Evolutionary conservation across 2,329 filamentous ascomycete genomes (phyloP), one percentile per base, ranked within the genome.

Genomic region (Cyanodermella asteris): DNA sequence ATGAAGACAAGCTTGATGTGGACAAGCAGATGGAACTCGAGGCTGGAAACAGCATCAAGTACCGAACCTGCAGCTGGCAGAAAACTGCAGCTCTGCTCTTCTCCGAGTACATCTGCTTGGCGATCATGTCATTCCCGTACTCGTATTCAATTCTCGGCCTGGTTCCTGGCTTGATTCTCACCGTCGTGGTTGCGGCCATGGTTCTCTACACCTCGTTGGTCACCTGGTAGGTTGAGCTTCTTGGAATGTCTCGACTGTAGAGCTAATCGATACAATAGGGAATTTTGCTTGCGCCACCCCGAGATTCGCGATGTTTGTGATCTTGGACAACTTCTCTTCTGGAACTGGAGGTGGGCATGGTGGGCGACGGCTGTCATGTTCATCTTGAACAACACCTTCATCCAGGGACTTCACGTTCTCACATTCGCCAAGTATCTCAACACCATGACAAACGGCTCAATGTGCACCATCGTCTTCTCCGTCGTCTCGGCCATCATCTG

Each of bases 81-180:
- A 91, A 91, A 73, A 91, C 82, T 26, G 80, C 82, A 1, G 80
- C 73, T 2, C 48, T 91, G 37, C 66, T 93, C 25, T 91, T 93
- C 51, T 87, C 78, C 25, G 82, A 93, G 55, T 93, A 93, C 46
- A 93, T 93, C 31, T 91, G 80, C 45, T 53, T 93, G 49, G 64
- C 64, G 13, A 91, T 91, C 43, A 91, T 93, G 81, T 90, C 77
- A 25, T 93, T 93, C 38, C 82, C 82, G 0, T 91, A 76, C 62
- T 91, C 80, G 0, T 93, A 93, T 49, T 77, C 78, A 21, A 55
- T 84, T 15, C 63, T 93, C 6, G 82, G 82, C 6, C 61, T 93
- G 10, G 77, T 91, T 1, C 81, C 82, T 0, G 81, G 76, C 13
- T 47, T 93, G 27, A 84, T 91, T 32, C 44, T 91, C 42, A 91